Evolutionary conservation across 2,329 filamentous ascomycete genomes (phyloP).

Genomic region (Alternaria solani): DNA sequence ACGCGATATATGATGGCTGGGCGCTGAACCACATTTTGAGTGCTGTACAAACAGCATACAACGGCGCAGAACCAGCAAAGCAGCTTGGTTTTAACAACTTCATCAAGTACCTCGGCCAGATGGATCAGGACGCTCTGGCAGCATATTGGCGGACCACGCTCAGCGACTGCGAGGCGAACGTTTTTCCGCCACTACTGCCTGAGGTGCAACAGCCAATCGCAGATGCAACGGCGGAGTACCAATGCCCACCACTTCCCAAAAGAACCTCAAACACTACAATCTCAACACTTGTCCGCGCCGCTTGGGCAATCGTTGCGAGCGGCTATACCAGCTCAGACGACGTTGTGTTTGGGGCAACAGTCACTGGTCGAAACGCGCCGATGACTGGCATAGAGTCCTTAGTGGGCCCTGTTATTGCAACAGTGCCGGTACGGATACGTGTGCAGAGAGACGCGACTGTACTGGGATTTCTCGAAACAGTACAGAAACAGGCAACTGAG

Average conservation of each 20-base stretch:
- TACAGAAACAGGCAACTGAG: constrained; percentile 24
- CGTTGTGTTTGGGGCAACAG: background rate
- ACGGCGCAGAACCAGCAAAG: no score
- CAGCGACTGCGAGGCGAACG: no score
- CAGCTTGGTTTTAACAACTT: no score
- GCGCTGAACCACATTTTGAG: constrained; percentile 11
- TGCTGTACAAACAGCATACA: background rate
- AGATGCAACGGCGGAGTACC: no score
- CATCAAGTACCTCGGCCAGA: no score
- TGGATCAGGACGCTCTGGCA: no score
- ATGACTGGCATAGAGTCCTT: constrained; percentile 25
- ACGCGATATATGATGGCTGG: constrained; percentile 49
- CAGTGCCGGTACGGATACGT: constrained; percentile 42
- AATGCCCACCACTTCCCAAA: no score
- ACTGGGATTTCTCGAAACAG: constrained; percentile 6
- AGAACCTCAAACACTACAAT: constrained; percentile 2
- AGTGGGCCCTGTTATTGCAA: constrained; percentile 54
- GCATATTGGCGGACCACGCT: no score
- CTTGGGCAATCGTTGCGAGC: background rate
- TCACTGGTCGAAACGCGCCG: background rate
- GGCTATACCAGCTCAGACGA: background rate
- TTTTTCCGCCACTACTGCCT: no score
- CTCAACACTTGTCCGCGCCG: constrained; percentile 19
- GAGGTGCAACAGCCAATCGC: no score
- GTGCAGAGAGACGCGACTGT: constrained; percentile 10